phyloP scores from a whole-genome alignment of 805 yeast species.

The Peterozyma xylosa region DNA sequence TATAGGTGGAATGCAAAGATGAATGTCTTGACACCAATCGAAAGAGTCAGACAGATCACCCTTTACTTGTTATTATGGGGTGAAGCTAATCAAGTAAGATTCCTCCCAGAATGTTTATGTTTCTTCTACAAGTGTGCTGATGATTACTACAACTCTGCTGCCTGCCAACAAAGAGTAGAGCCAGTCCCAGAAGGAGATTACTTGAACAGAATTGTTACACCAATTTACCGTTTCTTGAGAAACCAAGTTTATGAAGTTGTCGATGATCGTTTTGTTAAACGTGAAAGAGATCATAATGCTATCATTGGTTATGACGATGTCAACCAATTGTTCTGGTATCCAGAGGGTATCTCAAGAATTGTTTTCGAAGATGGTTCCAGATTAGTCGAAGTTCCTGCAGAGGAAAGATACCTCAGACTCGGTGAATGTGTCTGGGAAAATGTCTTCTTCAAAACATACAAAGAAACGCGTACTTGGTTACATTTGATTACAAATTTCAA shows the following conservation, averaged over 20 bases:
- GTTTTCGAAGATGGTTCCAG: constrained; percentile 88
- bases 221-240: constrained; percentile 74
- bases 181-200: constrained; percentile 88
- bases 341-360: constrained; percentile 95
- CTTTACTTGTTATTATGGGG: constrained; percentile 78
- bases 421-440: constrained; percentile 91
- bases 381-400: constrained; percentile 81
- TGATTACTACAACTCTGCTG: constrained; percentile 83
- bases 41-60: constrained; percentile 73
- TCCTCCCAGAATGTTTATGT: constrained; percentile 84
- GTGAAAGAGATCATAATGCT: constrained; percentile 78
- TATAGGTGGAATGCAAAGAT: constrained; percentile 78
- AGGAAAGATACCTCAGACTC: constrained; percentile 80
- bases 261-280: constrained; percentile 76
- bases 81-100: constrained; percentile 91
- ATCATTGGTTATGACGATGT: constrained; percentile 95
- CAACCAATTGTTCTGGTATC: constrained; percentile 98
- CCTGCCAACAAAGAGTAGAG: constrained; percentile 81
- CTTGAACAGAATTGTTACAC: constrained; percentile 87
- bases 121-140: constrained; percentile 92
- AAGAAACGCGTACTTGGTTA: constrained; percentile 96
- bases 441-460: constrained; percentile 92
- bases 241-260: constrained; percentile 75
- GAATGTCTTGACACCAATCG: constrained; percentile 66
- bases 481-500: constrained; percentile 92